Evolutionary conservation across 331 rosid species (phyloP), one percentile per base, ranked within the genome.

Genomic region (Dryas integrifolia): DNA sequence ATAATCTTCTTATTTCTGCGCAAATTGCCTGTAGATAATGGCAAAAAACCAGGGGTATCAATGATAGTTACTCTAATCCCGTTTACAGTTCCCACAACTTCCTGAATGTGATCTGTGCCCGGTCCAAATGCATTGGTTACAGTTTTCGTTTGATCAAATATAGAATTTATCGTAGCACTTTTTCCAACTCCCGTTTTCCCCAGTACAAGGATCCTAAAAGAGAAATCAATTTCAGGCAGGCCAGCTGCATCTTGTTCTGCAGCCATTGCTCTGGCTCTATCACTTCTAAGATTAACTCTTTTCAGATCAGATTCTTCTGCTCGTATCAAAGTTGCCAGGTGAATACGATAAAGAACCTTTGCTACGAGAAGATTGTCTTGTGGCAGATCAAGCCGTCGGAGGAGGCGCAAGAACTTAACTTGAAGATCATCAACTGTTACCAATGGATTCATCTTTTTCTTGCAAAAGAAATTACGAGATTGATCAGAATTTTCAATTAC

Each of bases 151-250:
- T 92, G 92, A 77, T 85, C 96, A 75, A 92, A 87, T 72, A 95
- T 75, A 57, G 99, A 92, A 76, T 95, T 95, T 79, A 95, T 92
- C 6, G 99, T 95, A 65, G 99, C 99, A 88, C 99, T 92, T 85
- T 95, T 95, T 24, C 99, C 99, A 62, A 95, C 99, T 76, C 99
- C 99, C 35, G 98, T 89, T 83, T 87, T 95, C 43, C 99, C 98
- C 24, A 95, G 83, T 55, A 88, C 89, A 76, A 95, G 99, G 85
- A 95, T 88, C 79, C 88, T 85, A 83, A 91, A 72, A 47, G 92
- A 83, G 83, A 90, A 95, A 78, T 87, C 88, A 76, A 83, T 65
- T 61, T 84, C 84, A 40, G 90, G 92, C 41, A 70, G 56, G 41
- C 89, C 88, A 52, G 79, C 49, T 70, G 85, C 86, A 79, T 89